Base-by-base conservation (phyloP, 441 rosid species). In the Theobroma grandiflorum region DNA sequence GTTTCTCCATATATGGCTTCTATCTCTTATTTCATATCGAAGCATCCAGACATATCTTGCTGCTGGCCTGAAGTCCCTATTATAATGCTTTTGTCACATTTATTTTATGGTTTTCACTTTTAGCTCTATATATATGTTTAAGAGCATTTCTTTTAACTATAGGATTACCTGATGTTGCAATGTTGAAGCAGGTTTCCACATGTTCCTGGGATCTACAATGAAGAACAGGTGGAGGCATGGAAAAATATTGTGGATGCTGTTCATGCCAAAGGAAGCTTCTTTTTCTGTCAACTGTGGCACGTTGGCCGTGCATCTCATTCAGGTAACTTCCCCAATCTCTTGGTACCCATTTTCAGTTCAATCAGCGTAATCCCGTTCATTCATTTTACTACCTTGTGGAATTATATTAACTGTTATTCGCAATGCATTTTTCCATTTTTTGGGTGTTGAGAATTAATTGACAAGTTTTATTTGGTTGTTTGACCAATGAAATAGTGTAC, bases 201-300 rank as follows among this genome's bases (percentile, higher is more conserved):
- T 49, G 93, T 92, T 37, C 99, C 99, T 16, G 98, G 98, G 33
- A 96, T 94, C 75, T 94, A 90, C 85, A 70, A 85, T 0, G 92
- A 90, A 16, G 98, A 93, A 79, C 98, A 93, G 74, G 92, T 92
- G n/a, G 89, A 89, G 57, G 95, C 97, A 57, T 96, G 99, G 98
- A 96, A 84, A 89, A 78, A 81, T 35, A 89, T 93, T 35, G 96
- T 93, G 47, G 88, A 87, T 11, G 92, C 94, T 8, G 98, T 87
- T 87, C 99, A 94, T 76, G 88, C 91, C 53, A 88, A 90, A 76
- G 99, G 98, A 22, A 81, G 91, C 84, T 66, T 93, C 77, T 86
- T 94, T 40, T 94, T 94, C 83, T 93, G 99, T 87, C 99, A 93
- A 69, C 81, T 93, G 12, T 94, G 98, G 99, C 99, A 94, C 10